phyloP scores from a whole-genome alignment of 257 asterid species.

The Solanum lignicaule region DNA sequence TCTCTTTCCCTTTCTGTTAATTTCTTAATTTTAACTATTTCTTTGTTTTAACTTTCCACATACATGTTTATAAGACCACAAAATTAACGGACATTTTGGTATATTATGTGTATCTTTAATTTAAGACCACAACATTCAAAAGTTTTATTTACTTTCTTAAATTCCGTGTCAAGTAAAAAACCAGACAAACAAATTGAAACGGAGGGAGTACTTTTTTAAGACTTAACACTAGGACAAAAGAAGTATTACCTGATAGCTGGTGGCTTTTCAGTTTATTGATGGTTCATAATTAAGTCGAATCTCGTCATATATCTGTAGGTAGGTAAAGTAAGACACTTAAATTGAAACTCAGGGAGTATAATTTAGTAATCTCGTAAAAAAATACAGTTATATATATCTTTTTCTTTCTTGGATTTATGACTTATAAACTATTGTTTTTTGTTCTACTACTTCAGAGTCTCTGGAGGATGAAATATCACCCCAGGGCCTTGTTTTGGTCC shows the following conservation, averaged over 20 bases:
- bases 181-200: background rate
- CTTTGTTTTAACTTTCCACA: background rate
- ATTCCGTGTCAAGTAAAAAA: background rate
- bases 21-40: background rate
- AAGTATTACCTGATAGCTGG: background rate
- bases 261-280: background rate
- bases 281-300: background rate
- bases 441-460: conserved; percentile 32
- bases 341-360: background rate
- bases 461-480: conserved; percentile 89
- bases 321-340: background rate
- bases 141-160: background rate
- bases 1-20: background rate
- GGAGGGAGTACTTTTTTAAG: background rate
- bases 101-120: background rate
- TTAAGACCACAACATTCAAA: background rate
- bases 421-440: conserved; percentile 1
- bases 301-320: background rate
- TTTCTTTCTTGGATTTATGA: background rate
- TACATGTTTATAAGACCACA: background rate
- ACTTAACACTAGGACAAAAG: background rate
- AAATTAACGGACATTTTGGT: background rate
- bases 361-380: background rate
- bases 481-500: conserved; percentile 89
- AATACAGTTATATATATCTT: background rate